Conservation (phyloP, 768 basidiomycete genomes). For the Sistotremastrum suecicum region DNA sequence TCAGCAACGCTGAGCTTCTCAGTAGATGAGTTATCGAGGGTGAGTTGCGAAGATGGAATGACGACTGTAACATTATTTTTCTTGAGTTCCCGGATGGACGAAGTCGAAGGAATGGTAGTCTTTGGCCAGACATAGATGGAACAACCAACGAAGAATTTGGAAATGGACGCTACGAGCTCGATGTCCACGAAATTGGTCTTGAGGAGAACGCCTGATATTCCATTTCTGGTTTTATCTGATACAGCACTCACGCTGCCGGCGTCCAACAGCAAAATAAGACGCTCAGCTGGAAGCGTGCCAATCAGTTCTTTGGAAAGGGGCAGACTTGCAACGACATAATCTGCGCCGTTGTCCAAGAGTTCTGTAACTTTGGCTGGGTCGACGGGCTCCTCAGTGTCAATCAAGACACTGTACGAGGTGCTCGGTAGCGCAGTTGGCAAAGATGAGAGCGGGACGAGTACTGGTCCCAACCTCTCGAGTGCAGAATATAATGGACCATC, state of each 20-base stretch:
- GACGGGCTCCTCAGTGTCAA: slow-evolving; percentile 32
- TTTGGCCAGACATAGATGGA: slow-evolving; percentile 47
- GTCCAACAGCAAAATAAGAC: slow-evolving; percentile 66
- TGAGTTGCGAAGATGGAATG: slow-evolving; percentile 58
- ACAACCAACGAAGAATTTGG: slow-evolving; percentile 54
- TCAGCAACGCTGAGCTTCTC: slow-evolving; percentile 62
- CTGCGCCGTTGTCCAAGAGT: slow-evolving; percentile 64
- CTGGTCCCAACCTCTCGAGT: slow-evolving; percentile 62
- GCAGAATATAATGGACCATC: slow-evolving; percentile 38
- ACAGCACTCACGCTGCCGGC: slow-evolving; percentile 60
- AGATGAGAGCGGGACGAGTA: slow-evolving; percentile 35
- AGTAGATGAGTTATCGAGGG: slow-evolving; percentile 36
- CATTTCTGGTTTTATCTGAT: slow-evolving; percentile 56
- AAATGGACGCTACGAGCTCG: slow-evolving; percentile 65
- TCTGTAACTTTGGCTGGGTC: slow-evolving; percentile 42
- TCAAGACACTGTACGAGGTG: slow-evolving; percentile 33
- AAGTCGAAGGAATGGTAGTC: slow-evolving; percentile 37
- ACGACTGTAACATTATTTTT: slow-evolving; percentile 51
- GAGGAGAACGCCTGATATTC: slow-evolving; percentile 67
- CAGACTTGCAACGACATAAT: slow-evolving; percentile 65
- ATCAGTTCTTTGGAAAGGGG: slow-evolving; percentile 54
- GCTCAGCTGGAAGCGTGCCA: slow-evolving; percentile 50
- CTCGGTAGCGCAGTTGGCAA: slow-evolving; percentile 17
- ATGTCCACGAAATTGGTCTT: slow-evolving; percentile 60
- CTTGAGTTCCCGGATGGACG: slow-evolving; percentile 45